These are phyloP conservation scores for Mucor racemosus DNA, from an alignment of 371 early-diverging fungal species.

Conservation along the genomic window DNA sequence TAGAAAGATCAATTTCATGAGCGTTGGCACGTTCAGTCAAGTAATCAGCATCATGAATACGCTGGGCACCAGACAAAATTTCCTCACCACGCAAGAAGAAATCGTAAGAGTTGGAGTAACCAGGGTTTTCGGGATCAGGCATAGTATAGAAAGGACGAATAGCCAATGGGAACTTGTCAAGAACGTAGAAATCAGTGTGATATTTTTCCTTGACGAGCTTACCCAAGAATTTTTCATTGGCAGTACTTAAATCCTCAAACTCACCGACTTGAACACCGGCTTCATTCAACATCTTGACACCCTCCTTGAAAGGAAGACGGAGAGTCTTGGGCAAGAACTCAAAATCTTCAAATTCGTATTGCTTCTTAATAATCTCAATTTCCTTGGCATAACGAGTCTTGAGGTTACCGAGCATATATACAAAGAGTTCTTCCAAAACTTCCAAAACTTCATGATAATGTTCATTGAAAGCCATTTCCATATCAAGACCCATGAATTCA, in stretches of 20 bases:
- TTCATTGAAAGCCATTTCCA: slow-evolving; percentile 99
- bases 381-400: slow-evolving; percentile 83
- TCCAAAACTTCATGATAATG: slow-evolving; percentile 98
- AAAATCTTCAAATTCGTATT: slow-evolving; percentile 94
- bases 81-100: slow-evolving; percentile 99
- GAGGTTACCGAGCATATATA: slow-evolving; percentile 89
- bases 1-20: slow-evolving; percentile 83
- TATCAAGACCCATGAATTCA: slow-evolving; percentile 99
- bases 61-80: slow-evolving; percentile 99
- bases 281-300: slow-evolving; percentile 91
- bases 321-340: slow-evolving; percentile 88
- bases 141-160: slow-evolving; percentile 99
- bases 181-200: slow-evolving; percentile 98
- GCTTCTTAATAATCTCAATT: slow-evolving; percentile 88
- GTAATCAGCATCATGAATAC: slow-evolving; percentile 93
- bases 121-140: slow-evolving; percentile 88
- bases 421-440: slow-evolving; percentile 90
- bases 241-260: slow-evolving; percentile 94
- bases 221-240: slow-evolving; percentile 94
- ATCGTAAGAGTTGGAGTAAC: slow-evolving; percentile 99
- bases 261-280: slow-evolving; percentile 93
- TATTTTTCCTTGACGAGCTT: slow-evolving; percentile 94
- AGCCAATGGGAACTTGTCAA: slow-evolving; percentile 98
- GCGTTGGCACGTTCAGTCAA: slow-evolving; percentile 84
- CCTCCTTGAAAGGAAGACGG: slow-evolving; percentile 90